Evolutionary conservation across 345 rosid genomes (phyloP), one percentile per base, ranked within the genome.

Genomic region (Gossypium ekmanianum): DNA sequence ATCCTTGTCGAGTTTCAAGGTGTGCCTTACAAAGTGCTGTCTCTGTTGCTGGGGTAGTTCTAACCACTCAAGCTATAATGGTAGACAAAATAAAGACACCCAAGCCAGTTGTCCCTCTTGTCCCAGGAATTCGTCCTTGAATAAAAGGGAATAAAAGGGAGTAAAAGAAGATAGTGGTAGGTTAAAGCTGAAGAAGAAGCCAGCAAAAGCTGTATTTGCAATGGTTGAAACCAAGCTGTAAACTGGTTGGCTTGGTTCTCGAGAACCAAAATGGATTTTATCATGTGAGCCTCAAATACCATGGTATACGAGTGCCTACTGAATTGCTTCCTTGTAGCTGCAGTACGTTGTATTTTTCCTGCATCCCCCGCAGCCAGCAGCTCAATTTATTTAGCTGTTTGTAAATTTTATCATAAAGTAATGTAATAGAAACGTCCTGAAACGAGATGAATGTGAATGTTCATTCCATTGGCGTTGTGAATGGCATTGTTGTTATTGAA

Each of bases 41-140:
- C 76, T 94, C 97, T 56, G 81, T 94, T 80, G 92, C 97, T 4
- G 97, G 92, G 13, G 56, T 91, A 51, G 83, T 91, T 72, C 87
- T 91, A 70, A 92, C 92, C 43, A 89, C 97, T 59, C 91, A 91
- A 89, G 98, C 98, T n/a, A 86, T 84, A 58, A 47, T 94, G 34
- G 92, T 88, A 58, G 97, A 94, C 55, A 92, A 88, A 71, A 81
- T 73, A 74, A 94, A 80, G 87, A 68, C 61, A 77, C 89, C 90
- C 66, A 81, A 85, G 80, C 92, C 97, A 18, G 78, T 79, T 11
- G 69, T 89, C 67, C 97, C 94, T 29, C 74, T 58, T 56, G 80
- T 94, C 78, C 98, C 98, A 12, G 97, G 98, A 76, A 88, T 94
- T 72, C 80, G 85, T 68, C 85, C 91, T 9, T 68, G 71, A 77